phyloP scores from a whole-genome alignment of 257 asterid species.

The Striga asiatica region DNA sequence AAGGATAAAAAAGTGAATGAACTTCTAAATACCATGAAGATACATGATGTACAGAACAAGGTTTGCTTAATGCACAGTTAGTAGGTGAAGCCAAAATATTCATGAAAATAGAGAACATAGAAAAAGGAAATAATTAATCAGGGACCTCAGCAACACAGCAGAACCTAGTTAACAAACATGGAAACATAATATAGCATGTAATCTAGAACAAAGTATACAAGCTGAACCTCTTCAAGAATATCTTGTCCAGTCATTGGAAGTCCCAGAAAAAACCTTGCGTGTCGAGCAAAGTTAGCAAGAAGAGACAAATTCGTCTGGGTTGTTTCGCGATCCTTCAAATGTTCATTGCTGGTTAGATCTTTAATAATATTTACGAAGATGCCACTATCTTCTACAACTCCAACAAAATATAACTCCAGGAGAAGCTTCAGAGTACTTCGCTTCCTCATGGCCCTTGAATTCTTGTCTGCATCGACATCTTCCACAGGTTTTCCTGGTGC shows the following conservation, averaged over 20 bases:
- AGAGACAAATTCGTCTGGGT: slow-evolving; percentile 94
- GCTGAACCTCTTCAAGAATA: slow-evolving; percentile 71
- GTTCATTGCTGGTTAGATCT: slow-evolving; percentile 80
- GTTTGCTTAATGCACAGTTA: slow-evolving; percentile 8
- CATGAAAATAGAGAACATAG: background rate
- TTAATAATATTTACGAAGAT: slow-evolving; percentile 65
- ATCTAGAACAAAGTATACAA: slow-evolving; percentile 2
- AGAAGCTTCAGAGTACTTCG: slow-evolving; percentile 95
- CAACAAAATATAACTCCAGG: slow-evolving; percentile 91
- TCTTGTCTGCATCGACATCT: slow-evolving; percentile 74
- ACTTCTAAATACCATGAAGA: background rate
- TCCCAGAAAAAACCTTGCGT: slow-evolving; percentile 89
- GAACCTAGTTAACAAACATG: background rate
- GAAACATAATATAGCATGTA: background rate
- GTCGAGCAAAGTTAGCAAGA: slow-evolving; percentile 94
- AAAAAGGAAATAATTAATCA: background rate
- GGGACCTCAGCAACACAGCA: slow-evolving; percentile 9
- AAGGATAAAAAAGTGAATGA: background rate
- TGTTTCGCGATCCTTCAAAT: slow-evolving; percentile 93
- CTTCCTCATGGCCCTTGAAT: slow-evolving; percentile 87
- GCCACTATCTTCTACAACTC: slow-evolving; percentile 74
- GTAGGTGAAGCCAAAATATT: slow-evolving; percentile 9
- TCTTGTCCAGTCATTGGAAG: slow-evolving; percentile 72
- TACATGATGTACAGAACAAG: background rate
- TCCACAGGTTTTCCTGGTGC: slow-evolving; percentile 70